Evolutionary conservation across 140 eudicot genomes (phyloP).

Genomic region (Erigeron philadelphicus): DNA sequence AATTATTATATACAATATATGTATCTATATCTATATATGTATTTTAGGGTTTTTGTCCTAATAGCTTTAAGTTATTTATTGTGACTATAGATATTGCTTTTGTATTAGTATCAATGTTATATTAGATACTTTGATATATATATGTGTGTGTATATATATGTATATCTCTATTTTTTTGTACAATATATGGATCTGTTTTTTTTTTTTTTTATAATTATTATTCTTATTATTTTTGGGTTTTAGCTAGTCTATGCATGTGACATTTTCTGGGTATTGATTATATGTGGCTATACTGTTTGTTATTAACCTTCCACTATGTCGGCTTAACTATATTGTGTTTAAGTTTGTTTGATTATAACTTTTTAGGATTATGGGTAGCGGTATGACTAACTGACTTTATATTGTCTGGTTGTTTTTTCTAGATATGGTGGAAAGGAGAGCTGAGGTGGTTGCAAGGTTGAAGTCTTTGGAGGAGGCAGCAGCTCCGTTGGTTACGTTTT

Average conservation of each 20-base stretch:
- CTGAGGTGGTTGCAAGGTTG: constrained; percentile 82
- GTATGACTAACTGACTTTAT: neutral
- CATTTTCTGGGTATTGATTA: neutral
- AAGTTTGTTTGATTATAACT: neutral
- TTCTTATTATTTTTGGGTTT: neutral
- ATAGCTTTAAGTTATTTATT: neutral
- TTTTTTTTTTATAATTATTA: neutral
- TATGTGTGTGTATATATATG: neutral
- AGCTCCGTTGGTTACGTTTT: constrained; percentile 77
- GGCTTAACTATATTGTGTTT: neutral
- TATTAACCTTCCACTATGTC: neutral
- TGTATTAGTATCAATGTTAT: neutral
- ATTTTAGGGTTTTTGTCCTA: neutral
- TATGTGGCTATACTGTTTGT: neutral
- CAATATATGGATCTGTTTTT: too few relatives aligned
- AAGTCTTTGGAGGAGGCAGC: constrained; percentile 95
- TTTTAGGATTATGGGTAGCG: neutral
- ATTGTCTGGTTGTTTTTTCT: neutral
- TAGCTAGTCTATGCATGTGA: too few relatives aligned
- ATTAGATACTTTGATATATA: neutral
- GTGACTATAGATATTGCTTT: neutral
- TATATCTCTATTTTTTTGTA: neutral
- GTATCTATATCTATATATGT: neutral
- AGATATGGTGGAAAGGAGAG: constrained; percentile 99
- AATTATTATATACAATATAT: neutral